phyloP scores from a whole-genome alignment of 805 yeast genomes.

The Cyberlindnera euphorbiae region DNA sequence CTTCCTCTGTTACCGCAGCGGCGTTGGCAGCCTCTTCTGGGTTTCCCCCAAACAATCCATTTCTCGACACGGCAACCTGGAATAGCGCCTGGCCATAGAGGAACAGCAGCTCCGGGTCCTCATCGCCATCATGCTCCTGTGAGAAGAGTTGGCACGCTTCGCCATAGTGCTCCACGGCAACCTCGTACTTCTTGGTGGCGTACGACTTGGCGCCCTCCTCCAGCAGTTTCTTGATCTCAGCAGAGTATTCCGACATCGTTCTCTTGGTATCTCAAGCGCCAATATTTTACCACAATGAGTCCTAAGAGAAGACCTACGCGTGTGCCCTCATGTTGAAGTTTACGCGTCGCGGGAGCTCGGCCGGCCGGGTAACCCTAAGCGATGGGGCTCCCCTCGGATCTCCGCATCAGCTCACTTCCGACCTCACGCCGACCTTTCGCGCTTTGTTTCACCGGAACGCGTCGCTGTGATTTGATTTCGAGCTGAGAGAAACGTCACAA shows the following conservation, averaged over 20 bases:
- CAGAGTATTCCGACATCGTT: constrained; percentile 27
- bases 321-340: too few relatives aligned
- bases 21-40: constrained; percentile 23
- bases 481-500: background rate
- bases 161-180: constrained; percentile 67
- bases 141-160: constrained; percentile 62
- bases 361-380: constrained; percentile 4
- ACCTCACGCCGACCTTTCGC: background rate
- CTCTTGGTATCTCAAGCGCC: too few relatives aligned
- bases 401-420: too few relatives aligned
- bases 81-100: constrained; percentile 78
- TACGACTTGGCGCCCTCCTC: constrained; percentile 60
- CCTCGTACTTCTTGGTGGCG: constrained; percentile 60
- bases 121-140: constrained; percentile 44
- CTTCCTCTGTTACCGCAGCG: constrained; percentile 15
- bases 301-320: too few relatives aligned
- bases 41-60: constrained; percentile 68
- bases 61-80: constrained; percentile 66
- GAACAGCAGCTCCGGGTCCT: constrained; percentile 66
- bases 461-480: background rate
- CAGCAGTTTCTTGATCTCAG: constrained; percentile 43
- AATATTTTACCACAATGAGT: too few relatives aligned
- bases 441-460: constrained; percentile 8
- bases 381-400: too few relatives aligned
- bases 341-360: too few relatives aligned